A percentile compares a stretch with the other conserved stretches of the same genome.
Evolutionary conservation across 306 rosid species (phyloP).

Genomic region (Hippophae rhamnoides): DNA sequence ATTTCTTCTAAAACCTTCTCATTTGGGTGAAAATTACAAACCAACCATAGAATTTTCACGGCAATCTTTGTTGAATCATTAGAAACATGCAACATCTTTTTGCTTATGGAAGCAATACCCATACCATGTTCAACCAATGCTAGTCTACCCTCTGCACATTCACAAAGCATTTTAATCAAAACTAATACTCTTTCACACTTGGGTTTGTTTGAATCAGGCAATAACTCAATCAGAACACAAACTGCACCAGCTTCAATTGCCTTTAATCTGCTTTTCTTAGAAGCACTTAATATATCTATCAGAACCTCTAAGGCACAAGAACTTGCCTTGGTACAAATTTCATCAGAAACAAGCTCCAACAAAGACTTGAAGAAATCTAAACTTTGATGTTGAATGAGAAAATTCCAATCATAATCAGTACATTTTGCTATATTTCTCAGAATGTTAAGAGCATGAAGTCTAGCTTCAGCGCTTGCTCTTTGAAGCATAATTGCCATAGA

Average conservation of each 20-base stretch:
- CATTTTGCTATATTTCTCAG: constrained; percentile 19
- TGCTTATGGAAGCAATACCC: constrained; percentile 32
- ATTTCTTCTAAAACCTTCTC: constrained; percentile 43
- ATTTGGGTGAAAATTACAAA: constrained; percentile 27
- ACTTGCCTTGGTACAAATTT: constrained; percentile 33
- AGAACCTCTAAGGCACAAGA: constrained; percentile 33
- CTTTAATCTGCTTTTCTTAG: constrained; percentile 30
- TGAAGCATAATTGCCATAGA: constrained; percentile 34
- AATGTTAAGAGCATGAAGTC: constrained; percentile 28
- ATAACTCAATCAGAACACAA: constrained; percentile 35
- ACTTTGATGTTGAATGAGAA: constrained; percentile 31
- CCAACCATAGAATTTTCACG: constrained; percentile 35
- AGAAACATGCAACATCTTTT: constrained; percentile 31
- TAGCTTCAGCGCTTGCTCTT: constrained; percentile 35
- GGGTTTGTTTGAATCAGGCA: constrained; percentile 30
- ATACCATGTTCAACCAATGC: constrained; percentile 43
- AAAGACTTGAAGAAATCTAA: constrained; percentile 40
- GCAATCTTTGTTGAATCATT: constrained; percentile 27
- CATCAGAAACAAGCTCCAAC: constrained; percentile 45
- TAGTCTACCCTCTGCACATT: constrained; percentile 45
- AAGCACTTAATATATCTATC: constrained; percentile 20
- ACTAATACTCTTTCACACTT: constrained; percentile 32
- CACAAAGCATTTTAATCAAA: constrained; percentile 29
- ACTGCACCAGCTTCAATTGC: constrained; percentile 52
- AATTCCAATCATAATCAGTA: constrained; percentile 27